Conservation (phyloP, 352 stramenopile species). For the Phytophthora hibernalis region DNA sequence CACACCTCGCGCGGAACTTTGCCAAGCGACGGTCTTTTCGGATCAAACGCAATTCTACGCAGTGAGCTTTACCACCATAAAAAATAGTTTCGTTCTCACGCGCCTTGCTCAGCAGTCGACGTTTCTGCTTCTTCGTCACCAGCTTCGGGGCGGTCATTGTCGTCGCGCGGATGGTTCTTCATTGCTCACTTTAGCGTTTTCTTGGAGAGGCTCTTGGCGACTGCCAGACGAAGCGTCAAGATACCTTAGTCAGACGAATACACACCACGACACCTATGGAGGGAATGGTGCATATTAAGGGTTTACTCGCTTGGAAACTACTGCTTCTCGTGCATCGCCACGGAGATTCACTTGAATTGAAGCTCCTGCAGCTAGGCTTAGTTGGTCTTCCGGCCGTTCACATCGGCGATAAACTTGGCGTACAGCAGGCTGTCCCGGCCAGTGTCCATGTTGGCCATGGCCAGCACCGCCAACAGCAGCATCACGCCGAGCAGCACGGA, state of each 20-base stretch:
- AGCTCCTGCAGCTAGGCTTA: conserved; percentile 36
- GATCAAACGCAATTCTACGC: conserved; percentile 5
- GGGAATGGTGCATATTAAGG: conserved; percentile 37
- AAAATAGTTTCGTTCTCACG: background rate
- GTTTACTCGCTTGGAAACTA: conserved; percentile 36
- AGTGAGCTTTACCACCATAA: background rate
- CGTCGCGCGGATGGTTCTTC: conserved; percentile 31
- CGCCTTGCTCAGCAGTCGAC: conserved; percentile 20
- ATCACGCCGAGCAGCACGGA: conserved; percentile 64
- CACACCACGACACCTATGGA: background rate
- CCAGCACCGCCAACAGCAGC: conserved; percentile 58
- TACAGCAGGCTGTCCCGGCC: conserved; percentile 83
- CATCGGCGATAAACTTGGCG: conserved; percentile 83
- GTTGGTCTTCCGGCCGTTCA: conserved; percentile 60
- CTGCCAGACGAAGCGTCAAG: background rate
- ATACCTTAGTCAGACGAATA: background rate
- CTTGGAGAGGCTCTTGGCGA: conserved; percentile 16
- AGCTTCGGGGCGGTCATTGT: conserved; percentile 18
- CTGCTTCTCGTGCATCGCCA: conserved; percentile 9
- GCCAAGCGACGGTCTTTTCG: conserved; percentile 21
- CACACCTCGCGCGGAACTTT: conserved; percentile 35
- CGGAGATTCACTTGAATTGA: conserved; percentile 15
- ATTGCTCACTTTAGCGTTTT: conserved; percentile 21
- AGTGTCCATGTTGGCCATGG: conserved; percentile 78
- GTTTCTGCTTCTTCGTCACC: conserved; percentile 4